These are phyloP conservation scores for Caryopteris hybrid DNA, from an alignment of 305 asterid species.

Conservation along the genomic window DNA sequence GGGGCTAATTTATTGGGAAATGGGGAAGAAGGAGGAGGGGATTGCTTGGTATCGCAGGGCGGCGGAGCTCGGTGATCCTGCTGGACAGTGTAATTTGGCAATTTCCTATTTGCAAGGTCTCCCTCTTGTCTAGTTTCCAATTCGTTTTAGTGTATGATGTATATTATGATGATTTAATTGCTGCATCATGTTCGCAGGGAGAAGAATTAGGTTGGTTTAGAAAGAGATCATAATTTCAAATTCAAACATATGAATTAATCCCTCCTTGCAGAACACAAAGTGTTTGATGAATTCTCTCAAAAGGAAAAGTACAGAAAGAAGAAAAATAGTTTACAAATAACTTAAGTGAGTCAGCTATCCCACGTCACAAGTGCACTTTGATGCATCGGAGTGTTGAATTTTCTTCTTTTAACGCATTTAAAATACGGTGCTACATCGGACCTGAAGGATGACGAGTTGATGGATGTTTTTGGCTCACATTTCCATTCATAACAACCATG, in stretches of 20 bases:
- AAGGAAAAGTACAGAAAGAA: neutral
- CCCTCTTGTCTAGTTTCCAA: neutral
- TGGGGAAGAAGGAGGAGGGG: slow-evolving; percentile 65
- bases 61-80: slow-evolving; percentile 74
- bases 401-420: neutral
- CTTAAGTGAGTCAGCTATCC: neutral
- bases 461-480: neutral
- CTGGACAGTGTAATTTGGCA: slow-evolving; percentile 88
- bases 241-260: too few relatives aligned
- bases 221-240: too few relatives aligned
- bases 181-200: neutral
- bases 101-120: slow-evolving; percentile 71
- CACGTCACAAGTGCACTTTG: neutral
- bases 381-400: neutral
- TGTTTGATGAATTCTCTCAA: too few relatives aligned
- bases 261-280: too few relatives aligned
- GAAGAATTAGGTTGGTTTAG: neutral
- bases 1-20: slow-evolving; percentile 74
- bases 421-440: neutral
- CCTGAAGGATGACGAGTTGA: neutral
- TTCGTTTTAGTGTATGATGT: neutral
- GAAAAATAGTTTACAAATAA: too few relatives aligned
- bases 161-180: neutral
- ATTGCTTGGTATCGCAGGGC: slow-evolving; percentile 57
- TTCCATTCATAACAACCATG: neutral